Evolutionary conservation across 768 basidiomycete genomes (phyloP).

Genomic region (Clitopilus hobsonii): DNA sequence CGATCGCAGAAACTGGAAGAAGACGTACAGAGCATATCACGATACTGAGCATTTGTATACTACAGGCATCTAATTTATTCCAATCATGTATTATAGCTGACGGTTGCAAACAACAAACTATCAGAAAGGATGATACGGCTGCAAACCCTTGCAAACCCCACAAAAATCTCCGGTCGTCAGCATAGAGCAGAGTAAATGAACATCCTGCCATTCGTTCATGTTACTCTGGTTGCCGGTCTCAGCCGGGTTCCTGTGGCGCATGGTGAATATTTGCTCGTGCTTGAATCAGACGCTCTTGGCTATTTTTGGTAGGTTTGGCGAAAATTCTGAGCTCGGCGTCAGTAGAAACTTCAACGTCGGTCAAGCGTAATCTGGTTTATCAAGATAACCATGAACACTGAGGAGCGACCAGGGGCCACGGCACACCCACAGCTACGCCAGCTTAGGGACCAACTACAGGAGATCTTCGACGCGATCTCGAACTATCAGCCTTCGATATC

Average conservation of each 20-base stretch:
- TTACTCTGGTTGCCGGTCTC: no score
- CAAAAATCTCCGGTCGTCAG: not conserved
- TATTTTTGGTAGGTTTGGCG: not conserved
- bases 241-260: not conserved
- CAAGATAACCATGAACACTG: not conserved
- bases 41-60: not conserved
- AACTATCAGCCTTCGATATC: constrained; percentile 32
- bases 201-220: not conserved
- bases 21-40: not conserved
- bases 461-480: constrained; percentile 31
- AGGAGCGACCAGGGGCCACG: not conserved
- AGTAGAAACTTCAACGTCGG: not conserved
- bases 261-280: not conserved
- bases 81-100: not conserved
- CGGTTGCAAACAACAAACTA: not conserved
- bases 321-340: not conserved
- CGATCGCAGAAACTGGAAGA: not conserved
- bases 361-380: not conserved
- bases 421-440: constrained; percentile 27
- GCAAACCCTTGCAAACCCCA: no score
- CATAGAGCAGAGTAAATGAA: not conserved
- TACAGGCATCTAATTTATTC: not conserved
- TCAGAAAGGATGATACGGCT: not conserved
- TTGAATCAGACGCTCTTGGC: not conserved
- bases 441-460: constrained; percentile 21